Base-by-base conservation (phyloP, 2,329 filamentous ascomycete genomes). In the Coniochaeta sp. region DNA sequence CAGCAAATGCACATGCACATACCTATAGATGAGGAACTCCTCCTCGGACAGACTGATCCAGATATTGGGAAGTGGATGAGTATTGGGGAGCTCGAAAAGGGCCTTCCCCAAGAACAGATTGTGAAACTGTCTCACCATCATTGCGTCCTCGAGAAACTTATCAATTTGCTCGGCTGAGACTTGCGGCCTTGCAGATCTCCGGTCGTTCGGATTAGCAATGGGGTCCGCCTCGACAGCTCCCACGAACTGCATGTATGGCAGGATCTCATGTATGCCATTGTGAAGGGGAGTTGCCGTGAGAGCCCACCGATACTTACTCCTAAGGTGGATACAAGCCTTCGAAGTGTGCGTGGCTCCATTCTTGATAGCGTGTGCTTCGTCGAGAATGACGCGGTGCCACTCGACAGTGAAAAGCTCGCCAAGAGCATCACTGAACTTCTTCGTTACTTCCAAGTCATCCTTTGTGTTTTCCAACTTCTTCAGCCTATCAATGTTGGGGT, bases 291-390 rank as follows among this genome's bases (percentile, higher is more conserved):
- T 77, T 2, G 70, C 74, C 12, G 60, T 73, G 19, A 77, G 36
- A 0, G 66, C 69, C 73, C 74, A 77, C 2, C 68, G 66, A 44
- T 70, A 67, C 30, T 72, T 74, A 4, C 69, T 65, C 0, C 17
- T 32, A 0, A 77, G 62, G 3, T 59, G 28, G 6, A 34, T 22
- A 54, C 62, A 65, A 0, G 59, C 59, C 24, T 66, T 71, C 19
- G 67, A 71, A 0, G 66, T 70, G 9, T 63, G 59, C 0, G 70
- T 68, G 0, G 60, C 60, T 6, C 75, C 69, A 32, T 83, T 85
- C 62, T 85, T 85, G 62, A 87, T 83, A 0, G 65, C 65, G 57
- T 86, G 83, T 0, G 78, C 82, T 64, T 87, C 84, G 54, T 87
- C 84, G 0, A 86, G 70, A 1, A 86, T 75, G 3, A 87, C 62